Conservation (phyloP, 2,329 filamentous ascomycete species). For the Colletotrichum sp. region DNA sequence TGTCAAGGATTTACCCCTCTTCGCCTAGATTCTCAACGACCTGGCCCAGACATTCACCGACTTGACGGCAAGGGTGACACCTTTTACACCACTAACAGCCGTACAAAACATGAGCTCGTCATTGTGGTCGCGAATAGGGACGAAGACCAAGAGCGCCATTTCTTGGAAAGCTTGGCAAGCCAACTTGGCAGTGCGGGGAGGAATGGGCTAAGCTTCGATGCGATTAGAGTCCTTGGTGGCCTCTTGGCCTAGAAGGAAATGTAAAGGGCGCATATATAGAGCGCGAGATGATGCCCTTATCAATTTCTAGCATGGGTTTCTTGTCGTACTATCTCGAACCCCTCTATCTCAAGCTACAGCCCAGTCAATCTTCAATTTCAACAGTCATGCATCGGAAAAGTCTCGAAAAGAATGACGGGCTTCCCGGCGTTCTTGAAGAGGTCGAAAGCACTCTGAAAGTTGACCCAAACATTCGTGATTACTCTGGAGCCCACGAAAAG, state of each 20-base stretch:
- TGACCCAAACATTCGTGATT: constrained; percentile 26
- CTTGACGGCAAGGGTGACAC: not conserved
- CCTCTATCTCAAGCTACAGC: not conserved
- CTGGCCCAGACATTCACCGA: not conserved
- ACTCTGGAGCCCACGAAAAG: constrained; percentile 43
- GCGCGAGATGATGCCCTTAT: accelerated
- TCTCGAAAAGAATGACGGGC: not conserved
- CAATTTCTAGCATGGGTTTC: accelerated
- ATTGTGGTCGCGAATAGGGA: not conserved
- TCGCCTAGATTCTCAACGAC: not conserved
- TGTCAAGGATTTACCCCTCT: not conserved
- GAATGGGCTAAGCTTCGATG: not conserved
- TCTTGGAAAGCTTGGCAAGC: not conserved
- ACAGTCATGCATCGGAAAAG: not conserved
- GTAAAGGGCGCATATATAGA: not conserved
- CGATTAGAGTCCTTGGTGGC: not conserved
- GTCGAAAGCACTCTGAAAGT: not conserved
- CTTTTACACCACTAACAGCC: not conserved
- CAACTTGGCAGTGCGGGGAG: not conserved
- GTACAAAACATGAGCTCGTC: not conserved
- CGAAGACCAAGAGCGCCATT: not conserved
- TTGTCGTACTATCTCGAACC: not conserved
- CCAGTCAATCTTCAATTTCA: accelerated
- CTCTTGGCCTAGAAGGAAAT: not conserved
- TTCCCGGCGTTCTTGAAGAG: not conserved